Conservation (phyloP, 257 asterid species). For the Cordia subcordata region DNA sequence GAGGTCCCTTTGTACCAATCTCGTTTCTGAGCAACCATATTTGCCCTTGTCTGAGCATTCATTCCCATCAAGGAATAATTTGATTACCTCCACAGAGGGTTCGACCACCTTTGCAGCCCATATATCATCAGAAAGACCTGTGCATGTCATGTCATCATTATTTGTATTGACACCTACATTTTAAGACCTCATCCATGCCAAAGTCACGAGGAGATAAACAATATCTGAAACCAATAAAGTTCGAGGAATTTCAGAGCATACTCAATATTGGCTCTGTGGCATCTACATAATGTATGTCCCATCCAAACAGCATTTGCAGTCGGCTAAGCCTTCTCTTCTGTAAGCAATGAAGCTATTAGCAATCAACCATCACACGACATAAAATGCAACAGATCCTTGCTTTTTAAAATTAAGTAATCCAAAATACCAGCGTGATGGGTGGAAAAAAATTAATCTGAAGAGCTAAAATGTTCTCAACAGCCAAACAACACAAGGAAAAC, state of each 20-base stretch:
- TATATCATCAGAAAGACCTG: constrained; percentile 42
- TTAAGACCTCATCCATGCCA: neutral
- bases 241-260: constrained; percentile 22
- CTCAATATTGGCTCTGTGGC: constrained; percentile 58
- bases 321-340: constrained; percentile 76
- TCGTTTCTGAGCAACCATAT: constrained; percentile 17
- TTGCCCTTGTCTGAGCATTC: constrained; percentile 18
- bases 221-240: constrained; percentile 1
- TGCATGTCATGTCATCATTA: constrained; percentile 2
- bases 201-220: neutral
- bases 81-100: constrained; percentile 47
- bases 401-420: too few relatives aligned
- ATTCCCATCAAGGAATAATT: constrained; percentile 42
- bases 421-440: neutral
- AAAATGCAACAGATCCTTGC: too few relatives aligned
- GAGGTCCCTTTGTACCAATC: constrained; percentile 48
- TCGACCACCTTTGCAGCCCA: constrained; percentile 69
- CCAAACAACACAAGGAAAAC: too few relatives aligned
- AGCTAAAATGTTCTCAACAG: too few relatives aligned
- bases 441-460: neutral
- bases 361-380: too few relatives aligned
- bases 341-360: constrained; percentile 3
- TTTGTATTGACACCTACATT: constrained; percentile 3
- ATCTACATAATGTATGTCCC: constrained; percentile 67
- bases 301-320: constrained; percentile 71